Conservation (phyloP, 2,329 filamentous ascomycete genomes). For the Colletotrichum sublineola region DNA sequence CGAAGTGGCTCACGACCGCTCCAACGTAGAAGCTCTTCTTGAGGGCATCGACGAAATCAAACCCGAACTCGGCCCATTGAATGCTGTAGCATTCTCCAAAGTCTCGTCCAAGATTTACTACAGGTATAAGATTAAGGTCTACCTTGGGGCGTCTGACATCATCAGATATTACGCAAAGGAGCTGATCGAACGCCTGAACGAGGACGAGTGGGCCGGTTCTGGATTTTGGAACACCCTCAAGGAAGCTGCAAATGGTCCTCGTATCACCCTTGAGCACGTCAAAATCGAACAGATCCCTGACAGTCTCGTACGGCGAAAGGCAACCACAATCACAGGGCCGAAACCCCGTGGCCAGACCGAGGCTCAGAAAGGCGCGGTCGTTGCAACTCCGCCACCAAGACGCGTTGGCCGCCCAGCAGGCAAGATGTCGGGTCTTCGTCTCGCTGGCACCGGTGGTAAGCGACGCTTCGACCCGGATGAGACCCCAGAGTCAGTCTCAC, state of each 20-base stretch:
- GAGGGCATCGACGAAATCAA: conserved; percentile 49
- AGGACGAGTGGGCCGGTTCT: conserved; percentile 48
- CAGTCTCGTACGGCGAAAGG: conserved; percentile 17
- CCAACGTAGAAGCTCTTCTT: conserved; percentile 32
- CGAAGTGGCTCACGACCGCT: neutral
- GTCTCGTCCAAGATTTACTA: conserved; percentile 53
- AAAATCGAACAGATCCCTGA: conserved; percentile 22
- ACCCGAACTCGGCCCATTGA: conserved; percentile 43
- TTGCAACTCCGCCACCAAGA: conserved; percentile 30
- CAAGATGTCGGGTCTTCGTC: conserved; percentile 61
- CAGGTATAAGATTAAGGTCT: conserved; percentile 53
- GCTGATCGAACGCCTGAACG: conserved; percentile 44
- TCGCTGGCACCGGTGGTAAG: conserved; percentile 53
- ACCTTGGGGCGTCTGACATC: conserved; percentile 50
- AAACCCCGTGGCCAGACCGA: neutral
- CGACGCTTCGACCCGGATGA: conserved; percentile 60
- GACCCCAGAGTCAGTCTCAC: conserved; percentile 53
- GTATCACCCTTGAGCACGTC: conserved; percentile 23
- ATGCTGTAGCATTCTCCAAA: conserved; percentile 42
- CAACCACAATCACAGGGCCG: neutral
- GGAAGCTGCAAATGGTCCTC: conserved; percentile 38
- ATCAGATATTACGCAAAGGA: conserved; percentile 54
- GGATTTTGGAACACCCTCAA: conserved; percentile 49
- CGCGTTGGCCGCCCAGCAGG: conserved; percentile 53
- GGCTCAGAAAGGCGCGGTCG: neutral